Evolutionary conservation across 2,329 filamentous ascomycete genomes (phyloP).

Genomic region (Lasiodiplodia sp.): DNA sequence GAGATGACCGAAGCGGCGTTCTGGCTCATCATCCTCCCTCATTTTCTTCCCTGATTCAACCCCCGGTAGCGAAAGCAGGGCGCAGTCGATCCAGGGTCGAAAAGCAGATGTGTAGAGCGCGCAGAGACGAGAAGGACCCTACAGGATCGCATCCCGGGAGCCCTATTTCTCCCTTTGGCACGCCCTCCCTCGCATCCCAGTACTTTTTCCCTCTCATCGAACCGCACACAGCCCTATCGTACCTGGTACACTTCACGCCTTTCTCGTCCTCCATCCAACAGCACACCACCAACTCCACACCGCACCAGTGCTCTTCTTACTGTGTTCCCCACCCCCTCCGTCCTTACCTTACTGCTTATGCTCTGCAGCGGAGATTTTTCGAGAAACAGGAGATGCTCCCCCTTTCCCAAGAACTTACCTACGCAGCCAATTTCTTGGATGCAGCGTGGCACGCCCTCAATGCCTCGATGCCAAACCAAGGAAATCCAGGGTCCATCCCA

Average conservation of each 20-base stretch:
- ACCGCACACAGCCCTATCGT: neutral
- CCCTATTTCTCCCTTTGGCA: neutral
- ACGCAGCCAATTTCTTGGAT: neutral
- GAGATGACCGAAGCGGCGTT: constrained; percentile 19
- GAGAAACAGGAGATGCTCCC: neutral
- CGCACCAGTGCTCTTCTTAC: neutral
- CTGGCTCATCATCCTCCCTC: neutral
- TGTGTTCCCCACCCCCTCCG: neutral
- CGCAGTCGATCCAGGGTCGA: constrained; percentile 1
- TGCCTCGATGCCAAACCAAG: neutral
- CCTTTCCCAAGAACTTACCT: neutral
- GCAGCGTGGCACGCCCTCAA: neutral
- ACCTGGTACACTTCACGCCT: neutral
- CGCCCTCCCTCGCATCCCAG: neutral
- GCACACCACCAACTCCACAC: neutral
- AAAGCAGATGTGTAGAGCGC: neutral
- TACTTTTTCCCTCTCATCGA: neutral
- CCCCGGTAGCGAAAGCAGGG: neutral
- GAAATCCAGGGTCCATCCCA: neutral
- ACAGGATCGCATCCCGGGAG: constrained; percentile 17
- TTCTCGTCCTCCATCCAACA: neutral
- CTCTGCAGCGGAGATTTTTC: constrained; percentile 21
- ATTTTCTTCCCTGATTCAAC: neutral
- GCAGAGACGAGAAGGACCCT: neutral
- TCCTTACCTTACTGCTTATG: constrained; percentile 25